Evolutionary conservation across 169 alveolate genomes (phyloP).

Genomic region (Plasmodium vinckei): DNA sequence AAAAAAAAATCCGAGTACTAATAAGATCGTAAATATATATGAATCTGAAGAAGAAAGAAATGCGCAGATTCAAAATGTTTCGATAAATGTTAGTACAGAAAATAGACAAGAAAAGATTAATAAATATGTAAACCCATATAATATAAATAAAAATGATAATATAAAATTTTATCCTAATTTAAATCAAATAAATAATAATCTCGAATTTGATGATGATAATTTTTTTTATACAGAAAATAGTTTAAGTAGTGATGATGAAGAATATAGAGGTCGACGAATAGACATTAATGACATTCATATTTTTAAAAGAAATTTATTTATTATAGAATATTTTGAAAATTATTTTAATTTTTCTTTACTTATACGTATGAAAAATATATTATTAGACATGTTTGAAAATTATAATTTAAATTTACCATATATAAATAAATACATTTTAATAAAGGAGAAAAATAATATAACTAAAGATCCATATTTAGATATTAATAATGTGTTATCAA

Average conservation of each 20-base stretch:
- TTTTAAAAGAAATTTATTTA: conserved; percentile 47
- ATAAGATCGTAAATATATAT: no score
- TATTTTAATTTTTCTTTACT: conserved; percentile 42
- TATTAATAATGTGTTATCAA: neutral
- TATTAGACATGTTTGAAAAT: conserved; percentile 33
- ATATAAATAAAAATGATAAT: neutral
- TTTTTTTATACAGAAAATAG: conserved; percentile 47
- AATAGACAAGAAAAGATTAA: neutral
- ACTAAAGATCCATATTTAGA: neutral
- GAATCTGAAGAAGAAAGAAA: neutral
- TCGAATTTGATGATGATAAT: neutral
- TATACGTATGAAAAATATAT: conserved; percentile 39
- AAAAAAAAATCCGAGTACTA: no score
- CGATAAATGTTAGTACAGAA: neutral
- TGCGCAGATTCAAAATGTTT: neutral
- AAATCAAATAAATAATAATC: neutral
- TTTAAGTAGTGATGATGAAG: conserved; percentile 64
- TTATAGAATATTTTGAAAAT: conserved; percentile 30
- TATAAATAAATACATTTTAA: conserved; percentile 21
- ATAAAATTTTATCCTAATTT: no score
- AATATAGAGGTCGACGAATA: conserved; percentile 1
- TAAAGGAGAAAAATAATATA: neutral
- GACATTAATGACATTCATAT: conserved; percentile 30
- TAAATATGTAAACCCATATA: neutral
- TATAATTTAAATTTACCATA: conserved; percentile 34